Evolutionary conservation across 306 rosid species (phyloP).

Genomic region (Prinsepia uniflora): DNA sequence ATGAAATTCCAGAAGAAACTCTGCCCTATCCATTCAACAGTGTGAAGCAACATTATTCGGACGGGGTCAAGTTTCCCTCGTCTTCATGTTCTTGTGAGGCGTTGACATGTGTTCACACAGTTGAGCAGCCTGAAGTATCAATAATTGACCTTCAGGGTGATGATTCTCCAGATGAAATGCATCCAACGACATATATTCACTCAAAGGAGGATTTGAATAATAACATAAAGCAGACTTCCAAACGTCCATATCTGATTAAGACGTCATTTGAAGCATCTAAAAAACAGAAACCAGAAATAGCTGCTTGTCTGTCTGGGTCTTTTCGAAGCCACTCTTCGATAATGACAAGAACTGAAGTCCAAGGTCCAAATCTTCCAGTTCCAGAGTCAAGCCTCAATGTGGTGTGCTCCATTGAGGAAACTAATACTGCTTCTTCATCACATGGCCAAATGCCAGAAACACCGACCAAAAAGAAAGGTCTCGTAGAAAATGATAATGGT

Average conservation of each 20-base stretch:
- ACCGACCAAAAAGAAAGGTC: conserved; percentile 37
- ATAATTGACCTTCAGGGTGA: conserved; percentile 20
- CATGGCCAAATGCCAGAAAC: conserved; percentile 28
- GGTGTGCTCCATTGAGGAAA: conserved; percentile 14
- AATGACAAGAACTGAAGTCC: conserved; percentile 15
- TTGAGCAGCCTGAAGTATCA: conserved; percentile 20
- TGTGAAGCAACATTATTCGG: conserved; percentile 20
- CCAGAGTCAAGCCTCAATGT: conserved; percentile 25
- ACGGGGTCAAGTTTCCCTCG: conserved; percentile 14
- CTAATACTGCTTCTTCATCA: conserved; percentile 18
- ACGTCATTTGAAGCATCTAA: conserved; percentile 27
- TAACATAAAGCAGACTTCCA: conserved; percentile 9
- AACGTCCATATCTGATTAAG: conserved; percentile 11
- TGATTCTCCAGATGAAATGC: conserved; percentile 19
- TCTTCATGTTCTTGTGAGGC: conserved; percentile 14
- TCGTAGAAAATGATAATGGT: conserved; percentile 28
- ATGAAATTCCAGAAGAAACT: conserved; percentile 62
- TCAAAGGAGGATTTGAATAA: conserved; percentile 11
- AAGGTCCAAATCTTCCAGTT: conserved; percentile 17
- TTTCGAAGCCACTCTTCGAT: conserved; percentile 48
- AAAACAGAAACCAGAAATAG: conserved; percentile 32
- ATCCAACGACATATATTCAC: conserved; percentile 8
- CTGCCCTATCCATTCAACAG: conserved; percentile 69
- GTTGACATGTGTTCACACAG: conserved; percentile 11
- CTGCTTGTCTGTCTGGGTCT: conserved; percentile 47